Evolutionary conservation across 139 green algal genomes (phyloP), one percentile per base, ranked within the genome.

Genomic region (Auxenochlorella pyrenoidosa): DNA sequence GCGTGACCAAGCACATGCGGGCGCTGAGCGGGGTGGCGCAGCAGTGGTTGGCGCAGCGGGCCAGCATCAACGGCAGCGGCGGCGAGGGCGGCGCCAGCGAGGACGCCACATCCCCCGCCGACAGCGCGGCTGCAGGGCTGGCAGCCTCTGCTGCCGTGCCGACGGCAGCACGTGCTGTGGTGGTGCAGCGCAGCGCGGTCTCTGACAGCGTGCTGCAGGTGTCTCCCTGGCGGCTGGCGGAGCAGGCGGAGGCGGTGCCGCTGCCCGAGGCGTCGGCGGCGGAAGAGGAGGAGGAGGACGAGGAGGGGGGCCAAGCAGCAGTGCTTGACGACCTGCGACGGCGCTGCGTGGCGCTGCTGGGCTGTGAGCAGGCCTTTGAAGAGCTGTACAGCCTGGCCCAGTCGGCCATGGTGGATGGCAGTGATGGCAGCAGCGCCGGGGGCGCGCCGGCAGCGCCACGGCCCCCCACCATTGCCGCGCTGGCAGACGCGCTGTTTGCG

Each of bases 271-370:
- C 40, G 70, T 28, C 16, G n/a, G 28, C 41, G 26, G 41, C 28
- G 26, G 73, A 38, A 10, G 73, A 59, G 13, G 10, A 13, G 21
- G 26, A 13, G 13, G 44, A 15, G 1, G 75, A 15, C 26, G 19
- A 54, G 21, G 72, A 47, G 41, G 43, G 28, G 21, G 70, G 15
- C 16, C 34, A 26, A 18, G 63, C 1, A 26, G 38, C 72, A 21
- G 34, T 22, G 30, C 72, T 44, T n/a, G 21, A 4, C 16, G 38
- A 22, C 0, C 60, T 85, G 60, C 41, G 80, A 3, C n/a, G 59
- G 63, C 80, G 80, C 63, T 85, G 80, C 63, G 60, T 77, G 40
- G 63, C 13, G 41, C 30, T 85, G 80, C 80, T 85, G 59, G 80
- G 80, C 0, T 60, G 63, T 1, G 59, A 85, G 63, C 26, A 19